Base-by-base conservation (phyloP, 2,329 filamentous ascomycete genomes). In the Talaromyces sp. region DNA sequence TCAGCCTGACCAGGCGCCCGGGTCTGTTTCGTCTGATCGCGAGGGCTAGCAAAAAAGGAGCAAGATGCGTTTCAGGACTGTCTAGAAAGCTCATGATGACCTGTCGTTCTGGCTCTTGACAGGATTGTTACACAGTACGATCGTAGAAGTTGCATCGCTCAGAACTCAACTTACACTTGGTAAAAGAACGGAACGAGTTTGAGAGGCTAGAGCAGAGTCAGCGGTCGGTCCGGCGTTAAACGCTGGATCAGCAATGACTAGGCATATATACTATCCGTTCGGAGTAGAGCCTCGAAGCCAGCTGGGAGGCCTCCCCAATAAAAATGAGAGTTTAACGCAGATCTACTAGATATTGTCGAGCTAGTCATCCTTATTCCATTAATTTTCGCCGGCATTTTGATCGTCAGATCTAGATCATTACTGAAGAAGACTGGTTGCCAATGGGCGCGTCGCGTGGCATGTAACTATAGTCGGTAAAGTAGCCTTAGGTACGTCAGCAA, bases 321-420 rank as follows among this genome's bases (percentile, higher is more conserved):
- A 25, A 25, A 47, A 22, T 47, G 44, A 47, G 22, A 13, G 13
- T 47, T 47, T 11, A 13, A 19, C 10, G 19, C 19, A 47, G 44
- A 47, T 47, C 44, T 47, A 19, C 6, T 39, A n/a, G 22, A 47
- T 25, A 8, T 25, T 19, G 7, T 15, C 44, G 11, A 47, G 44
- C 44, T 25, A 47, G 19, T 47, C 44, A 25, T 47, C 7, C 44
- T 25, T 51, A 25, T 53, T 53, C 25, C 27, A 53, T 7, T 53
- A 22, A 22, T 53, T 6, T 1, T 53, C 3, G 3, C 49, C 28
- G 25, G 22, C 44, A 19, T 47, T 47, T 47, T 19, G 49, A 53
- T 53, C 25, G 10, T 53, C 49, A 53, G 49, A 53, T 32, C 49
- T 53, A 30, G 49, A 53, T 53, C 49, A 53, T 53, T 53, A 53